Evolutionary conservation across 805 yeast species (phyloP).

Genomic region (Suhomyces kilbournensis): DNA sequence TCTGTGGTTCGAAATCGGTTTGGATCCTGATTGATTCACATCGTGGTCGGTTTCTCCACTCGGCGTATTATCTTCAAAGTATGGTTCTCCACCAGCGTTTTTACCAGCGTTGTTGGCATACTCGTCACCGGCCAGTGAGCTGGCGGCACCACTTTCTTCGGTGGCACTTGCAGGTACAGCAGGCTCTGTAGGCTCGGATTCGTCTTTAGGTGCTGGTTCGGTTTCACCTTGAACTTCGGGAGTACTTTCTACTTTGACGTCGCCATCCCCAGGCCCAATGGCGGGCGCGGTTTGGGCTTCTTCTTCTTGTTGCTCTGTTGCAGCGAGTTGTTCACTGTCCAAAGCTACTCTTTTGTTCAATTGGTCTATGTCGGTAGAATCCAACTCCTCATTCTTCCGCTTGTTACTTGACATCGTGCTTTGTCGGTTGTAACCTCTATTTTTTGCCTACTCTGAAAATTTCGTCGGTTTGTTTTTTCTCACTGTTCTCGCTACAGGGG

Average conservation of each 20-base stretch:
- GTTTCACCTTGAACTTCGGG: neutral
- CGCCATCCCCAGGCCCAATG: slow-evolving; percentile 10
- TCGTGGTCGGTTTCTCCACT: slow-evolving; percentile 1
- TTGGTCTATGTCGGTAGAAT: slow-evolving; percentile 42
- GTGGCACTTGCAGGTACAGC: neutral
- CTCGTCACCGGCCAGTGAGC: neutral
- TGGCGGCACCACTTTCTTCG: neutral
- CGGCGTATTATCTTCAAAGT: neutral
- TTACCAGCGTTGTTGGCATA: neutral
- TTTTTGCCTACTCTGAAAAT: neutral
- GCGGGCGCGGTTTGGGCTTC: slow-evolving; percentile 43
- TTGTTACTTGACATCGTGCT: slow-evolving; percentile 24
- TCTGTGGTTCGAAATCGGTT: slow-evolving; percentile 39
- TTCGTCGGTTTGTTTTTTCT: neutral
- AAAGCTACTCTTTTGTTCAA: slow-evolving; percentile 67
- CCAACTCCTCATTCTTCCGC: slow-evolving; percentile 64
- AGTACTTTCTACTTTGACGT: neutral
- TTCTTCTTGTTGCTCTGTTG: slow-evolving; percentile 40
- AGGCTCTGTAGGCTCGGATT: neutral
- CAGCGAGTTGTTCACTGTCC: slow-evolving; percentile 56
- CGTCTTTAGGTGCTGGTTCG: neutral
- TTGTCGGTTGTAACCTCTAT: neutral
- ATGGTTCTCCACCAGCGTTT: neutral
- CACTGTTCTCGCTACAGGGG: neutral
- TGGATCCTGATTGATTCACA: slow-evolving; percentile 11